Evolutionary conservation across 192 early-diverging fungal genomes (phyloP).

Genomic region (Backusella circina): DNA sequence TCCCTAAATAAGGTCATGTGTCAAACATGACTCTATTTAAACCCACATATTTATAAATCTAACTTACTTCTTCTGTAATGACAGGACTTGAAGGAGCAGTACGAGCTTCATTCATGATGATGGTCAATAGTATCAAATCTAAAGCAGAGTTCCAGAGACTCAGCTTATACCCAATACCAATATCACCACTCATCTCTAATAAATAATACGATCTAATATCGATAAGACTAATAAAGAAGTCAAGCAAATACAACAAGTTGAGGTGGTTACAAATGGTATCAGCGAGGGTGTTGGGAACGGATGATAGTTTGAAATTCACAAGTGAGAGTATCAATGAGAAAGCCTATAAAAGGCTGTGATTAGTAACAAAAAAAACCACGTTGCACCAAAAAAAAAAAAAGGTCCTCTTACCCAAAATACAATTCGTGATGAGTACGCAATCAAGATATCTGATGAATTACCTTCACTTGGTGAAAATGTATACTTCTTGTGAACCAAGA

Average conservation of each 20-base stretch:
- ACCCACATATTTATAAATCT: neutral
- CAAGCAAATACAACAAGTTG: conserved; percentile 22
- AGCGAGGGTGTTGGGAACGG: neutral
- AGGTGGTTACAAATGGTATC: conserved; percentile 21
- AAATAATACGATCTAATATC: conserved; percentile 32
- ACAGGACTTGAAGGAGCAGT: conserved; percentile 11
- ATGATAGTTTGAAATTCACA: conserved; percentile 1
- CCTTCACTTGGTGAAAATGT: conserved; percentile 11
- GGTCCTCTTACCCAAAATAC: conserved; percentile 18
- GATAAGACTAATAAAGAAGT: conserved; percentile 16
- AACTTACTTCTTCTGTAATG: conserved; percentile 25
- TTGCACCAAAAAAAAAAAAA: neutral
- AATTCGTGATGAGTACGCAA: neutral
- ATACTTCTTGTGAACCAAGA: conserved; percentile 8
- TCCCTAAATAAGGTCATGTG: conserved; percentile 3
- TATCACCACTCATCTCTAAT: neutral
- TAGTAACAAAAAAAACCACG: neutral
- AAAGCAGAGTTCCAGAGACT: conserved; percentile 7
- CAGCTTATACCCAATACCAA: conserved; percentile 17
- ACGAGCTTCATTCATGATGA: conserved; percentile 29
- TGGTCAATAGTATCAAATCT: conserved; percentile 9
- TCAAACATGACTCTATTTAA: neutral
- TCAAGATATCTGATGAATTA: neutral
- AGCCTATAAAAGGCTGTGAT: conserved; percentile 1
- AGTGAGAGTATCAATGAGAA: conserved; percentile 34